Conservation (phyloP, 2,329 filamentous ascomycete genomes). For the Aspergillus pseudoviridinutans region DNA sequence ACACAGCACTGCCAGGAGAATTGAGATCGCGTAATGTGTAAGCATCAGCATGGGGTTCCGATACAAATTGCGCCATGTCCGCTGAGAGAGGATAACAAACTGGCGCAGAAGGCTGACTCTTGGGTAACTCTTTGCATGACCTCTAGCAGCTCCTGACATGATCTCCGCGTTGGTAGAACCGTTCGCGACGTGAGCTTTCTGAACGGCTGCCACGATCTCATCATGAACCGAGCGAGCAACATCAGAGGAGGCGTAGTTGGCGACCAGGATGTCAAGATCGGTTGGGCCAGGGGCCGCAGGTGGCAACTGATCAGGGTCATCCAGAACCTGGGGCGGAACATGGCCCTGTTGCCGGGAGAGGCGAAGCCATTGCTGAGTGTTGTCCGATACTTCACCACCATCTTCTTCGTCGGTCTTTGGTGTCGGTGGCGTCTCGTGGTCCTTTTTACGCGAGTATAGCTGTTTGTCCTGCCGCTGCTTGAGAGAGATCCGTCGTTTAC, state of each 20-base stretch:
- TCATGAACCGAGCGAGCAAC: conserved; percentile 70
- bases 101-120: conserved; percentile 76
- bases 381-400: conserved; percentile 48
- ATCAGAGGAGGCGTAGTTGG: conserved; percentile 71
- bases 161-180: conserved; percentile 58
- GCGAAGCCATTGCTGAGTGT: conserved; percentile 57
- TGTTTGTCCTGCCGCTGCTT: conserved; percentile 83
- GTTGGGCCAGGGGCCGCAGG: conserved; percentile 61
- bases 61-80: conserved; percentile 97
- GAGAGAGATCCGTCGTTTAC: conserved; percentile 73
- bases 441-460: conserved; percentile 78
- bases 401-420: conserved; percentile 62
- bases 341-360: conserved; percentile 52
- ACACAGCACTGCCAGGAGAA: conserved; percentile 86
- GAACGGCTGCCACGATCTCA: conserved; percentile 70
- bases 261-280: conserved; percentile 77
- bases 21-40: conserved; percentile 96
- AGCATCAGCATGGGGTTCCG: conserved; percentile 98
- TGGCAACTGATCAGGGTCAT: conserved; percentile 63
- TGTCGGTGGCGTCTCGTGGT: conserved; percentile 54
- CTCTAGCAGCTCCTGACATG: conserved; percentile 42
- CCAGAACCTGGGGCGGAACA: conserved; percentile 58
- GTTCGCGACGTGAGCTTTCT: conserved; percentile 64
- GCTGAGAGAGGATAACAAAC: conserved; percentile 81
- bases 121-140: conserved; percentile 73